These are phyloP conservation scores for Beauveria varroae DNA, from an alignment of 2,329 filamentous ascomycete genomes.

Conservation along the genomic window DNA sequence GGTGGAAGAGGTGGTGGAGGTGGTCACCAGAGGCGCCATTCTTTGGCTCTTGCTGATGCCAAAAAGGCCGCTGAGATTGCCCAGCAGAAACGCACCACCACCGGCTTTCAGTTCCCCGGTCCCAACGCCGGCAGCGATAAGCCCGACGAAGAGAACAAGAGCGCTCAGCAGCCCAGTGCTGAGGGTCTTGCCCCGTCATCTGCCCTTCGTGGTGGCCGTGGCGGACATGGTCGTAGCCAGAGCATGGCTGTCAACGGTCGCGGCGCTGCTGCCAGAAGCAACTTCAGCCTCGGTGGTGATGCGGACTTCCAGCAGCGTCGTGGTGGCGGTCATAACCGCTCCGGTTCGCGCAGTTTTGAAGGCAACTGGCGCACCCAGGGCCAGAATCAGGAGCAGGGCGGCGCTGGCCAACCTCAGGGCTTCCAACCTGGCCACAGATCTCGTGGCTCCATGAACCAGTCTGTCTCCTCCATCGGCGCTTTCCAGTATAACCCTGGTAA, in stretches of 20 bases:
- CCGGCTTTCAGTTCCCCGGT: constrained; percentile 88
- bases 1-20: constrained; percentile 42
- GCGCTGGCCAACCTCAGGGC: constrained; percentile 49
- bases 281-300: constrained; percentile 29
- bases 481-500: constrained; percentile 82
- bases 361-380: constrained; percentile 90
- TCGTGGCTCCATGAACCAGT: constrained; percentile 79
- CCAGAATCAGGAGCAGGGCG: constrained; percentile 52
- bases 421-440: constrained; percentile 92
- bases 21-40: constrained; percentile 91
- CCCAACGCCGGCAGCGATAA: constrained; percentile 61
- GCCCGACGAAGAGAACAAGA: constrained; percentile 41
- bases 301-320: constrained; percentile 68
- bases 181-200: constrained; percentile 32
- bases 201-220: constrained; percentile 44
- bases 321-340: constrained; percentile 74
- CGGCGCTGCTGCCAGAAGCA: constrained; percentile 58
- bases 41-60: constrained; percentile 85
- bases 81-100: constrained; percentile 92
- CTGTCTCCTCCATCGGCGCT: constrained; percentile 71
- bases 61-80: constrained; percentile 96
- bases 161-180: constrained; percentile 21
- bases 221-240: constrained; percentile 71
- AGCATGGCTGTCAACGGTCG: constrained; percentile 76
- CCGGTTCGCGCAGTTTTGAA: constrained; percentile 88